Base-by-base conservation (phyloP, 106 monocot species). In the Phalaenopsis equestris region DNA sequence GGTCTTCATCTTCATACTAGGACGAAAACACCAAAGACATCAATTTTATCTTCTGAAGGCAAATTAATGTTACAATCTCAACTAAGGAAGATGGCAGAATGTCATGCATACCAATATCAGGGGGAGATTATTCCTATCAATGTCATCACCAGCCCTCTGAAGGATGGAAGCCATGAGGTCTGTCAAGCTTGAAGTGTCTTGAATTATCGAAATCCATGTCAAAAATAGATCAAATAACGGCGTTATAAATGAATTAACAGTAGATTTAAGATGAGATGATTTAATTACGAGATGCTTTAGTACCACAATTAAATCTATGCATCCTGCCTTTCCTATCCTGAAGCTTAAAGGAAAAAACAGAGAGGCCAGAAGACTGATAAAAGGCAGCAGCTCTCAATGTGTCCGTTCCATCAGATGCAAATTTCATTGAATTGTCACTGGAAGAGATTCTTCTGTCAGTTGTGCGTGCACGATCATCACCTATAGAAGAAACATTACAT, bases 1-100 rank as follows among this genome's bases (percentile, higher is more conserved):
- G 89, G 79, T 98, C 97, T 84, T 94, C 97, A 76, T 98, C 97
- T 91, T 98, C 94, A 76, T 98, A 98, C 94, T 98, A 85, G 9
- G 30, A 86, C 39, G 64, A 41, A 23, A 52, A 6, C 10, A 45
- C 23, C 36, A 55, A 79, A n/a, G 19, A 14, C 49, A 52, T 76
- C 9, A 21, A 18, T 76, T 47, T 23, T 76, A 48, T 49, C 24
- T 7, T 49, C 24, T 76, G 12, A 76, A 49, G 30, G 24, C 24
- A 75, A 24, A 21, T n/a, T 8, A 2, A n/a, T 65, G n/a, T n/a
- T 65, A 65, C 21, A 65, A n/a, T 65, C 64, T 24, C 64, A 65
- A 23, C 64, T 14, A 70, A 70, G 39, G 38, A 3, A 4, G 39
- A 70, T 70, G 39, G 70, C 12, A 39, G 61, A 21, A 61, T 61